Conservation (phyloP, 192 early-diverging fungal genomes). For the Phlyctochytrium arcticum region DNA sequence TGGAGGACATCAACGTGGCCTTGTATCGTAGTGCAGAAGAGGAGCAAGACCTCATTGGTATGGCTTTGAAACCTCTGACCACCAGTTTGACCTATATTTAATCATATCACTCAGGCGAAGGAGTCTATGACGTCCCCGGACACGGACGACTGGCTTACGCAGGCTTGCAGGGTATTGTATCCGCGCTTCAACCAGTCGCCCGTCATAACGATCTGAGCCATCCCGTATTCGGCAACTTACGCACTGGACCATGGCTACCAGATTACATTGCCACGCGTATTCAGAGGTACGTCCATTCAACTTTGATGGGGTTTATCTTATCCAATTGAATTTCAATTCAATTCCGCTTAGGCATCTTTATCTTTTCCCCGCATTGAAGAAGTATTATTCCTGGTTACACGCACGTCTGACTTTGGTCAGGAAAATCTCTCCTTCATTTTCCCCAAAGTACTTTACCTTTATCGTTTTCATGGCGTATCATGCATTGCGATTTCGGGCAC, state of each 20-base stretch:
- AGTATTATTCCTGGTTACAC: slow-evolving; percentile 71
- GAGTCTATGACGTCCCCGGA: slow-evolving; percentile 85
- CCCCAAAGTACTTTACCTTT: slow-evolving; percentile 93
- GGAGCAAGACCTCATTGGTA: slow-evolving; percentile 76
- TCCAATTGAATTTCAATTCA: neutral
- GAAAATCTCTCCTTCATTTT: slow-evolving; percentile 72
- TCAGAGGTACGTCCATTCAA: slow-evolving; percentile 48
- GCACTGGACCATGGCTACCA: slow-evolving; percentile 86
- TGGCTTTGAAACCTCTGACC: no score
- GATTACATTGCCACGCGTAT: slow-evolving; percentile 83
- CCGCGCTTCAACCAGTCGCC: slow-evolving; percentile 74
- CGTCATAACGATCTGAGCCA: slow-evolving; percentile 89
- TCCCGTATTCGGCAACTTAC: slow-evolving; percentile 83
- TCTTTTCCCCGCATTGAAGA: slow-evolving; percentile 32
- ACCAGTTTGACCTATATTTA: neutral
- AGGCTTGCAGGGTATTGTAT: slow-evolving; percentile 90
- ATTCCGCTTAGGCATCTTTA: slow-evolving; percentile 30
- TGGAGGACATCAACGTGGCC: slow-evolving; percentile 78
- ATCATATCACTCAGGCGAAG: slow-evolving; percentile 48
- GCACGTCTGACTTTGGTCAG: slow-evolving; percentile 70
- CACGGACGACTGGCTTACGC: slow-evolving; percentile 79
- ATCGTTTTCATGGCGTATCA: slow-evolving; percentile 73
- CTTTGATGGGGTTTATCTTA: neutral
- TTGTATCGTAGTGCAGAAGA: slow-evolving; percentile 86
- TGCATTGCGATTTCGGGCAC: slow-evolving; percentile 59